Percentiles rank a stretch among this genome's conserved stretches.
Evolutionary conservation across 1,284 basidiomycete species (phyloP).

Genomic region (Apiotrichum veenhuisii): DNA sequence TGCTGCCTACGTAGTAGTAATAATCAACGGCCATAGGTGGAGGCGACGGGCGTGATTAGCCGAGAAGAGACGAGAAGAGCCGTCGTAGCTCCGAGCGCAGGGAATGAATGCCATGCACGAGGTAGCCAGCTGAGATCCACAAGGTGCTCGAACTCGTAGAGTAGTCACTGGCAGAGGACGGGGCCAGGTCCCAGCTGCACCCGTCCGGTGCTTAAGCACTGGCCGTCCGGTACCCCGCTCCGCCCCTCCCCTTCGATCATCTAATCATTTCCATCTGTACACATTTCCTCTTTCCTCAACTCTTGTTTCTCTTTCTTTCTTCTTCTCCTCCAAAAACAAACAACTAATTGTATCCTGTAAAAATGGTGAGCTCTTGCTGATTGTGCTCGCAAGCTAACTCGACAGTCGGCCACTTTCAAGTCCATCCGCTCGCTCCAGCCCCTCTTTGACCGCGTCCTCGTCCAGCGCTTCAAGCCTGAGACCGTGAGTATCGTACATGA

Average conservation of each 20-base stretch:
- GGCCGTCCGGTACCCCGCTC: background rate
- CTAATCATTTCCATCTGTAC: background rate
- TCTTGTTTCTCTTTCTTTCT: background rate
- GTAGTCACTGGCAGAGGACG: no score
- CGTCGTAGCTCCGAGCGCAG: no score
- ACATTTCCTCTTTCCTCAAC: background rate
- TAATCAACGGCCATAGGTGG: background rate
- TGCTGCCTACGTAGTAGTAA: no score
- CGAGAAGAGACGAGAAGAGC: background rate
- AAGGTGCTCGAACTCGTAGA: no score
- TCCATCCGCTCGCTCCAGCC: conserved; percentile 88
- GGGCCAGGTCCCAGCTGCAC: no score
- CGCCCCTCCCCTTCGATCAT: background rate
- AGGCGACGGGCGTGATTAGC: background rate
- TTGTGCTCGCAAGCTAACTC: background rate
- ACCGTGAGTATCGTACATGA: conserved; percentile 57
- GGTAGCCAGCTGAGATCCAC: no score
- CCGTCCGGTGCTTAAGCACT: no score
- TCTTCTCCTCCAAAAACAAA: background rate
- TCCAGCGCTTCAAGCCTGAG: conserved; percentile 94
- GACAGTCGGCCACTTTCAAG: conserved; percentile 69
- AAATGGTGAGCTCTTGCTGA: conserved; percentile 20
- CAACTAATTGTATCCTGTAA: background rate
- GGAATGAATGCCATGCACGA: no score
- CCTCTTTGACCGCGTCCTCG: conserved; percentile 91